Evolutionary conservation across 768 basidiomycete genomes (phyloP), one percentile per base, ranked within the genome.

Genomic region (Collybia sordida): DNA sequence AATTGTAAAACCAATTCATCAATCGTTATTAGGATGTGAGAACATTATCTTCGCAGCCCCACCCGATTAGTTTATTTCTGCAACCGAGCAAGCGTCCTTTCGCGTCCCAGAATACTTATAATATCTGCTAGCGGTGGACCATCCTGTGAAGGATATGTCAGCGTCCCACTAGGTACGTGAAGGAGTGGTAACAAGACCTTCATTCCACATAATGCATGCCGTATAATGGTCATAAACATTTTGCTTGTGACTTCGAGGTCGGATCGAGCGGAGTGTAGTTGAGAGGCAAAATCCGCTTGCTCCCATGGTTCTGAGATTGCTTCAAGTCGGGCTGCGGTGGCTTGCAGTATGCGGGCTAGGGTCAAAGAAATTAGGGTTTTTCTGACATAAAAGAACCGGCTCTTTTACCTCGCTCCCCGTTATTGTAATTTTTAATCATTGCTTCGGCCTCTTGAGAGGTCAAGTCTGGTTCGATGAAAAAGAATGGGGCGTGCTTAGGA

Each of bases 121-220:
- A 75, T 63, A 52, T 80, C 78, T 2, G 69, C 69, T 12, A 80
- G 57, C 4, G 69, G 67, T 3, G 79, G 79, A 12, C 80, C 80
- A 52, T 78, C 76, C 80, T 81, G 45, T 4, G 45, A 28, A 50
- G 14, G 44, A 14, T 7, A 52, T 11, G 47, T 23, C 21, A 3
- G 41, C 35, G 18, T 18, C 21, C 8, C 40, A 31, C 21, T 15
- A 12, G 42, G 27, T 0, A 23, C n/a, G 6, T 15, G 12, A 35
- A 35, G 19, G 44, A n/a, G 19, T 18, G 41, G 12, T 27, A 24
- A 60, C 77, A n/a, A n/a, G 49, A 88, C 94, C 82, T 90, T 93
- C 71, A 83, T 81, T 2, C 86, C 94, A 1, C 88, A 93, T 56
- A 97, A 63, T 3, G 87, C 88, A 61, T 90, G 81, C 45, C 95